Evolutionary conservation across 164 flowering plant species (phyloP), one percentile per base, ranked within the genome.

Genomic region (Dillenia turbinata): DNA sequence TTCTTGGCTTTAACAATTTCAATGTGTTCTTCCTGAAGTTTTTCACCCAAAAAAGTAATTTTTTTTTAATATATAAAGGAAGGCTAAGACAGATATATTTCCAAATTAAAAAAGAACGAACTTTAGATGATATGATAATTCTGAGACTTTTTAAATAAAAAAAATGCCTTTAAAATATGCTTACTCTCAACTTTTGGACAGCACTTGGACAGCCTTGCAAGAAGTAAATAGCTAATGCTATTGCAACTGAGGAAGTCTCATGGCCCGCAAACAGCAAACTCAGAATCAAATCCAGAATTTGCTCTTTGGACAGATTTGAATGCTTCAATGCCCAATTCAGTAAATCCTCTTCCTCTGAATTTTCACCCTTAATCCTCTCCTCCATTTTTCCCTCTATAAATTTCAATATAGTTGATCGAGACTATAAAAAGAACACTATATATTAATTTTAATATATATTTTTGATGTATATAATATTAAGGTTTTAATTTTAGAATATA

Each of bases 181-280:
- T 57, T 79, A 90, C 98, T 77, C 80, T 77, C 40, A 92, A 67
- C 69, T 86, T 82, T 43, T 86, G 71, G 59, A 90, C 73, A 2
- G 90, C 90, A 56, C 19, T 54, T 13, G 96, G 92, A 66, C 81
- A 81, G 10, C 66, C 82, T 66, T 83, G 79, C 69, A 92, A 72
- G 85, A 92, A 88, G 81, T 81, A 92, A 58, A 92, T 90, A 26
- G 93, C 86, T 26, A 92, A 69, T 71, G 98, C 75, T 54, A 92
- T 86, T 55, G 98, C 76, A 0, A 92, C 92, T 0, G 98, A 90
- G 0, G 98, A 86, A 48, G 98, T 92, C 70, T 90, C 98, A 63
- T 92, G 98, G 60, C 98, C 98, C 19, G 98, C 98, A 53, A 92
- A 92, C 26, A 92, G 86, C 71, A 92, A 71, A 63, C 98, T 92